Percentiles rank a stretch among this genome's conserved stretches.
Conservation (phyloP, 1,284 basidiomycete genomes). For the Cutaneotrichosporon cutaneum region DNA sequence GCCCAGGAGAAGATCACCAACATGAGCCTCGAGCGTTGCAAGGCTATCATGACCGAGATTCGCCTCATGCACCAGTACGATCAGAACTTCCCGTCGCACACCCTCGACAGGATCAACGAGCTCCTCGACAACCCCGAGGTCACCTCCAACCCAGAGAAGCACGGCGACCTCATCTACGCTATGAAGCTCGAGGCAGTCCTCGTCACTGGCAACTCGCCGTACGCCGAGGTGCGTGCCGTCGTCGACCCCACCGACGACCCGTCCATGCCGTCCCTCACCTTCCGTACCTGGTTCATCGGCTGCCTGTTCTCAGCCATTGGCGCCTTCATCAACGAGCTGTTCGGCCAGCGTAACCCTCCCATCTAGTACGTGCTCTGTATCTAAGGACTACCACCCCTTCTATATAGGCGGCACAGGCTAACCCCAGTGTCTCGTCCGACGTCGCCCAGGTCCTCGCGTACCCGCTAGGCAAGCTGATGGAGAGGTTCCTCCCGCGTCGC, state of each 20-base stretch:
- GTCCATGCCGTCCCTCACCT: constrained; percentile 75
- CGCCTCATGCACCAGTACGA: constrained; percentile 34
- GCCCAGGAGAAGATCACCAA: constrained; percentile 26
- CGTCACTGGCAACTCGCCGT: constrained; percentile 62
- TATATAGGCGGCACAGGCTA: not conserved
- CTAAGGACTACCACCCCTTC: not conserved
- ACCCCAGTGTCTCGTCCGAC: constrained; percentile 29
- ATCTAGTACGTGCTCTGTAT: constrained; percentile 30
- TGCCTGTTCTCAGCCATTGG: constrained; percentile 54
- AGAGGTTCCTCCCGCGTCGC: constrained; percentile 9
- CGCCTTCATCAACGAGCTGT: constrained; percentile 69
- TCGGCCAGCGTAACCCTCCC: constrained; percentile 45
- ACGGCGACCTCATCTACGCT: constrained; percentile 30
- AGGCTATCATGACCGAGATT: constrained; percentile 30
- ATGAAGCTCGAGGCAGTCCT: constrained; percentile 45
- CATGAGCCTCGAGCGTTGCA: constrained; percentile 27
- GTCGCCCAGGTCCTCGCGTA: constrained; percentile 38
- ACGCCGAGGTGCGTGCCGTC: constrained; percentile 81
- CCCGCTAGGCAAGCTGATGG: constrained; percentile 35
- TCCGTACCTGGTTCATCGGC: constrained; percentile 74
- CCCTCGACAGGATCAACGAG: constrained; percentile 27
- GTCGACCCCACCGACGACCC: constrained; percentile 76
- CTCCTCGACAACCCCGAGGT: constrained; percentile 35
- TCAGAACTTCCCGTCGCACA: constrained; percentile 34
- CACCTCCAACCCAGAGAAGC: constrained; percentile 25